Base-by-base conservation (phyloP, 148 eudicot species). In the Tetragonia tetragonoides region DNA sequence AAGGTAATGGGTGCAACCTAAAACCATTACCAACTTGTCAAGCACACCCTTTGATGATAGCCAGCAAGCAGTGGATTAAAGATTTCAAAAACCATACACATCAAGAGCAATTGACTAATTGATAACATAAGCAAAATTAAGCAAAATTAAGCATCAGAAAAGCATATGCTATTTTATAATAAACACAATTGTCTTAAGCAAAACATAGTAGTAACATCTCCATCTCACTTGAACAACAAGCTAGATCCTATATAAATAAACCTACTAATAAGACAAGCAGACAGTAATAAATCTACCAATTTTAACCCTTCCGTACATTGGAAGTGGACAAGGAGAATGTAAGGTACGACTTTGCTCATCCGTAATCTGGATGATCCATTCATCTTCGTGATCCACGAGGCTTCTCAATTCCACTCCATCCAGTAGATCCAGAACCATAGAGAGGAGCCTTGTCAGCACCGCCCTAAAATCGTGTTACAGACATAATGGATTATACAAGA, bases 381-480 rank as follows among this genome's bases (percentile, higher is more conserved):
- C 86, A 94, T 79, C 87, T 92, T 21, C 95, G 88, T 76, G 83
- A 78, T 70, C 86, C 86, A 73, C 86, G 89, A 53, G 93, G 81
- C 70, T 89, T 91, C 72, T 92, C 97, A 40, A 77, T 78, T 68
- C 89, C 96, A 81, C 90, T 88, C 97, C 94, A 87, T 49, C 96
- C 79, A 79, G 89, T 82, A 83, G 97, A 92, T 83, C 92, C 87
- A 59, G 94, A 78, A 80, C 93, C 96, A 90, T 91, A 91, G 60
- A 84, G 68, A 78, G 91, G 85, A 72, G 87, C 93, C 83, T 90
- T 90, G 83, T 89, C 94, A 72, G 90, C 81, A 78, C 88, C 86
- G 89, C 89, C 94, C 97, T 92, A 89, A 76, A 70, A 72, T 24
- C 44, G 10, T 44, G 57, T 76, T 76, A 39, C 51, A 47, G 69